Base-by-base conservation (phyloP, 78 protist species). In the Guillardia theta region DNA sequence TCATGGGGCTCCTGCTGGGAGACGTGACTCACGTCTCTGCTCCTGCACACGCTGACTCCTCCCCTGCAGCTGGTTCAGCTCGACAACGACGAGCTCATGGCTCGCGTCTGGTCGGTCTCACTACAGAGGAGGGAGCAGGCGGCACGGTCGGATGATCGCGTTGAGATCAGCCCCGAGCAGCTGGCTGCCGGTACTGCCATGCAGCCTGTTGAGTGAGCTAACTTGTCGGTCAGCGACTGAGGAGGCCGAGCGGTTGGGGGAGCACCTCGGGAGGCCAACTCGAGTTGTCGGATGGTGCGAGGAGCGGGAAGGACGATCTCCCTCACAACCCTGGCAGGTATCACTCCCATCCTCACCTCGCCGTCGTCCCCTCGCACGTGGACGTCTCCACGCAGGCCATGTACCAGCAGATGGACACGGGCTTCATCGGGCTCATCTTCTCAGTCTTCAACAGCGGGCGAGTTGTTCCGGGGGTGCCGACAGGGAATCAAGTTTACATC, bases 301-400 rank as follows among this genome's bases (percentile, higher is more conserved):
- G n/a, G n/a, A n/a, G n/a, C n/a, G n/a, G n/a, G n/a, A n/a, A n/a
- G n/a, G n/a, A n/a, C n/a, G n/a, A n/a, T n/a, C n/a, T n/a, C n/a
- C n/a, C n/a, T n/a, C n/a, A n/a, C n/a, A n/a, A n/a, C 8, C 21
- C 30, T 5, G 78, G 4, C 97, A 96, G 62, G 98, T 97, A 97
- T 76, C 98, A 97, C 48, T 92, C 96, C 36, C 98, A 97, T 37
- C 98, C 98, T 0, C 97, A 97, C 94, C 96, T 97, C 88, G 96
- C 97, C 0, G 95, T 95, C 15, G 92, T 33, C 4, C 98, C 98
- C 12, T 94, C 96, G 21, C 88, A 4, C 27, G 97, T 97, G 47
- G 98, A 93, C 70, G 45, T 95, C 88, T 3, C 3, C 64, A 64
- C 95, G 12, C 97, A 96, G 54, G 93, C 70, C 3, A 24, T 41